phyloP scores from a whole-genome alignment of 768 basidiomycete species.

The Pleurotus eryngii region DNA sequence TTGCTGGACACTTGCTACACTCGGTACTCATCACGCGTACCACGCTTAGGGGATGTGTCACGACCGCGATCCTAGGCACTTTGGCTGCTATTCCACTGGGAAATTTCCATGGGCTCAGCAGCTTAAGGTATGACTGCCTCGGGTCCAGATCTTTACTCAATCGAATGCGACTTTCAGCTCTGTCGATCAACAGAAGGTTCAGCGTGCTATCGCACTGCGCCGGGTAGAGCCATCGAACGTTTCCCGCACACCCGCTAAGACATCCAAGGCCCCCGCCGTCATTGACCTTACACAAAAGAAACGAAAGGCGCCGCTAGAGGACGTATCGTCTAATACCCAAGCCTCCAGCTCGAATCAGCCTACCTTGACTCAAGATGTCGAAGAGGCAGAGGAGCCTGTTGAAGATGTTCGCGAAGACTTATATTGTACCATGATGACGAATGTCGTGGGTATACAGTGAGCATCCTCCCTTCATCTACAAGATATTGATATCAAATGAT shows the following conservation, averaged over 20 bases:
- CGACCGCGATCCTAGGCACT: slow-evolving; percentile 47
- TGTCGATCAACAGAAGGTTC: slow-evolving; percentile 63
- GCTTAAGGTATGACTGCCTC: slow-evolving; percentile 40
- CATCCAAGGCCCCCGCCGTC: slow-evolving; percentile 6
- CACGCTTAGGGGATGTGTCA: slow-evolving; percentile 65
- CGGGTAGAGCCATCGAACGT: slow-evolving; percentile 57
- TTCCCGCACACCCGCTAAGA: slow-evolving; percentile 39
- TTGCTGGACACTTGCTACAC: not conserved
- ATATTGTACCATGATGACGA: slow-evolving; percentile 54
- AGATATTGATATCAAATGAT: not conserved
- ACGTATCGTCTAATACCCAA: not conserved
- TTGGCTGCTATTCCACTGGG: slow-evolving; percentile 43
- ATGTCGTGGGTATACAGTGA: slow-evolving; percentile 82
- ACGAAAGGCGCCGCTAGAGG: slow-evolving; percentile 35
- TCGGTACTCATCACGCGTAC: not conserved
- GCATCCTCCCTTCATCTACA: not conserved
- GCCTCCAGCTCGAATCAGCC: slow-evolving; percentile 8
- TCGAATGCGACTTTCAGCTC: slow-evolving; percentile 28
- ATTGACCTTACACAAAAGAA: slow-evolving; percentile 36
- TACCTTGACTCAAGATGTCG: slow-evolving; percentile 31
- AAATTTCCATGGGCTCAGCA: slow-evolving; percentile 46
- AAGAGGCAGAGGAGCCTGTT: slow-evolving; percentile 39
- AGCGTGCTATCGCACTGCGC: slow-evolving; percentile 49
- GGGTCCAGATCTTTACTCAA: not conserved
- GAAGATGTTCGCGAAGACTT: slow-evolving; percentile 63